Base-by-base conservation (phyloP, 352 stramenopile species). In the Globisporangium barbulae region DNA sequence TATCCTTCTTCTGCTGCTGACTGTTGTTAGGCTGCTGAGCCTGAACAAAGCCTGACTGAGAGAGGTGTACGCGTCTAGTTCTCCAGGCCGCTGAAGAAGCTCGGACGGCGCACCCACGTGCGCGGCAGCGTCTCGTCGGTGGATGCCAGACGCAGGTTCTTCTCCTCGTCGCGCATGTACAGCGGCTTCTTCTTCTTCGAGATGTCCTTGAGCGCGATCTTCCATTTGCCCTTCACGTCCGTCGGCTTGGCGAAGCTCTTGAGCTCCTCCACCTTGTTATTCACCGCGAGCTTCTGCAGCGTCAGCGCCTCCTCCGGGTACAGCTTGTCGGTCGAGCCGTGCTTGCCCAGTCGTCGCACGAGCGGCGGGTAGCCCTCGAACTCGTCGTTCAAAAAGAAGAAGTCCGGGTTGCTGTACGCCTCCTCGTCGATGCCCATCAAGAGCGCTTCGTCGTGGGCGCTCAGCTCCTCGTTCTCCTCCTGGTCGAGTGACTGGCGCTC, bases 331-430 rank as follows among this genome's bases (percentile, higher is more conserved):
- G 84, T 91, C 63, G 81, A 71, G 64, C 81, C 85, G 67, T 90
- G 82, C 80, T 92, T 94, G 63, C 84, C 82, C 69, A 91, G 71
- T 66, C 85, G 86, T 61, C 84, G 86, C 49, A 88, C 78, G 52
- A 94, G 77, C 10, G 86, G 86, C 64, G 86, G 86, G 48, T 84
- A 83, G 19, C 85, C 86, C 19, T 93, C 82, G 33, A 90, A 91
- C 69, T 92, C 83, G 64, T 94, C 86, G 68, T 75, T 93, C 21
- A 94, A 60, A 68, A 93, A 91, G 67, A 94, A 91, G 52, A 94
- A 94, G 58, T 94, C 85, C 6, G 86, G 86, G 74, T 94, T 92
- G 45, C 86, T 74, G 72, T 83, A 92, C 5, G 68, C 68, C 8
- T 94, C 86, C 1, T 90, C 79, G 50, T 91, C 83, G 42, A 81